A percentile compares a stretch with the other conserved stretches of the same genome.
phyloP scores from a whole-genome alignment of 495 filamentous ascomycete genomes.

The Trichoderma asperelloides region DNA sequence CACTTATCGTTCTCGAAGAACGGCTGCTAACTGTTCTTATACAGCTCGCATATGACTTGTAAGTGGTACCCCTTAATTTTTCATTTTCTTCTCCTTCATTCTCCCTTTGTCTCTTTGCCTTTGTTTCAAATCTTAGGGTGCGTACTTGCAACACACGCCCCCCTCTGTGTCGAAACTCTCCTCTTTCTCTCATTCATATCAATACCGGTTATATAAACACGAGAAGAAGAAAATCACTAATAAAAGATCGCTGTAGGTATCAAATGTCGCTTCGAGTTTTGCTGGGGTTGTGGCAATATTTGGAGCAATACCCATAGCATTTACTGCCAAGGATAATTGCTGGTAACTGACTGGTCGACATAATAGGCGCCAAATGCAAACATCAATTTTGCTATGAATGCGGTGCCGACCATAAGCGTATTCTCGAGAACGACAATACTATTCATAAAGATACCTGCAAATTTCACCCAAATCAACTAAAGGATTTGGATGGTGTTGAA shows the following conservation, averaged over 20 bases:
- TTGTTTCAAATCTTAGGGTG: not conserved
- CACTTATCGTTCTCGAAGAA: conserved; percentile 3
- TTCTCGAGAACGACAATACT: conserved; percentile 14
- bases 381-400: conserved; percentile 21
- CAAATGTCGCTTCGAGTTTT: conserved; percentile 13
- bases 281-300: conserved; percentile 13
- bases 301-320: not conserved
- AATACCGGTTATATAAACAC: not conserved
- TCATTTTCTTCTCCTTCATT: not conserved
- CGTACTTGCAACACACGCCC: not conserved
- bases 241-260: not conserved
- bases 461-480: conserved; percentile 15
- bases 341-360: not conserved
- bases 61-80: conserved; percentile 11
- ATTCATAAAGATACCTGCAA: conserved; percentile 12
- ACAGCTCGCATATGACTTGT: conserved; percentile 25
- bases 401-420: conserved; percentile 15
- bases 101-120: too few species aligned
- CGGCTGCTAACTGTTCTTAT: not conserved
- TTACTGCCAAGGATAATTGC: not conserved
- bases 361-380: conserved; percentile 15
- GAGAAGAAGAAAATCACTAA: not conserved
- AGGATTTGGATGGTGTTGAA: not conserved
- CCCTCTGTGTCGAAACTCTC: not conserved
- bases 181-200: not conserved